Percentiles rank a stretch among this genome's conserved stretches.
phyloP scores from a whole-genome alignment of 306 rosid genomes.

The Albizia julibrissin region DNA sequence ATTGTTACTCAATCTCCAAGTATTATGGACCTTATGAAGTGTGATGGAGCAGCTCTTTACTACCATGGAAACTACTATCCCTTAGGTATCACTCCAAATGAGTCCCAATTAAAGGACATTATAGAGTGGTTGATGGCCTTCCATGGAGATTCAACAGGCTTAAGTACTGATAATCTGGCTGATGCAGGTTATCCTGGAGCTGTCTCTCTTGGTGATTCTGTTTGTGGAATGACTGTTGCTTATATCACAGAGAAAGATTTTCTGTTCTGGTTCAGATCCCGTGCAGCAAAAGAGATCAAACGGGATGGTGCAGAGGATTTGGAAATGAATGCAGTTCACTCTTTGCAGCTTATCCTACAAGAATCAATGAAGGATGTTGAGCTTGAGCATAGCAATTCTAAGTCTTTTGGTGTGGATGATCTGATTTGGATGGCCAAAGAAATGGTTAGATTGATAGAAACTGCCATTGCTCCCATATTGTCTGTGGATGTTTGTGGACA shows the following conservation, averaged over 20 bases:
- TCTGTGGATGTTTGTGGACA: slow-evolving; percentile 78
- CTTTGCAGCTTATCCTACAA: slow-evolving; percentile 83
- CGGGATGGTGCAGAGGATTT: slow-evolving; percentile 99
- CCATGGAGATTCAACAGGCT: slow-evolving; percentile 86
- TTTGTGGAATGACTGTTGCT: slow-evolving; percentile 97
- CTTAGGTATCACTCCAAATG: slow-evolving; percentile 73
- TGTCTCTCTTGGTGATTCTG: slow-evolving; percentile 85
- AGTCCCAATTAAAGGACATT: slow-evolving; percentile 77
- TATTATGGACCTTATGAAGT: slow-evolving; percentile 84
- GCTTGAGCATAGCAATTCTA: slow-evolving; percentile 54
- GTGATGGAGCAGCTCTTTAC: slow-evolving; percentile 96
- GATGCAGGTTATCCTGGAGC: slow-evolving; percentile 97
- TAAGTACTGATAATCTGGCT: slow-evolving; percentile 87
- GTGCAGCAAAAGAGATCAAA: slow-evolving; percentile 75
- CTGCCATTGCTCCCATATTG: slow-evolving; percentile 94
- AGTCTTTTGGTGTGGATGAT: slow-evolving; percentile 78
- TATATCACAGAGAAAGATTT: slow-evolving; percentile 74
- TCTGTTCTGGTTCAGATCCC: slow-evolving; percentile 94
- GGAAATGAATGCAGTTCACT: slow-evolving; percentile 96
- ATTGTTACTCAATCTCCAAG: slow-evolving; percentile 89
- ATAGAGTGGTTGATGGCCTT: slow-evolving; percentile 76
- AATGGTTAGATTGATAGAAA: slow-evolving; percentile 94
- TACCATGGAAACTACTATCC: slow-evolving; percentile 72
- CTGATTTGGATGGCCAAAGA: slow-evolving; percentile 90
- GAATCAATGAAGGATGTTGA: slow-evolving; percentile 67